These are phyloP conservation scores for Perkinsus olseni DNA, from an alignment of 169 alveolate species.

Conservation along the genomic window DNA sequence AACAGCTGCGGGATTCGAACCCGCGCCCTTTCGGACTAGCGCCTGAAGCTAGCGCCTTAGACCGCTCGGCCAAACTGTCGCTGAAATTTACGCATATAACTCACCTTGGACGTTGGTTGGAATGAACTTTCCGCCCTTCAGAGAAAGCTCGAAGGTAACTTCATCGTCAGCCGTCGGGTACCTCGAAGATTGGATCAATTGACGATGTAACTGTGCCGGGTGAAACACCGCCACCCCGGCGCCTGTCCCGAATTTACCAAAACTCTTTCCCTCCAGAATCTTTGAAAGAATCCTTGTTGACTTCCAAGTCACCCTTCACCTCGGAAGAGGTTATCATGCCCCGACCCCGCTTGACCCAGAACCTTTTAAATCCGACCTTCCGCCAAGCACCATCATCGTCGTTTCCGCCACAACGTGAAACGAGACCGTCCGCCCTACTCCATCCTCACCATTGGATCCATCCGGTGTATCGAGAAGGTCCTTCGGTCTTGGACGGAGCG, in stretches of 20 bases:
- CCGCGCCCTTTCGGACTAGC: conserved; percentile 2
- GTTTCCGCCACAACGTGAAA: too few relatives aligned
- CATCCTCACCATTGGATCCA: not conserved
- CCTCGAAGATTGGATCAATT: not conserved
- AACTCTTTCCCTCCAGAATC: not conserved
- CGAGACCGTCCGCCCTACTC: too few relatives aligned
- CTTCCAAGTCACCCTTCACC: not conserved
- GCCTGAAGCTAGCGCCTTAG: conserved; percentile 3
- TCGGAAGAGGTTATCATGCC: not conserved
- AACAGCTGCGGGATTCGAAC: not conserved
- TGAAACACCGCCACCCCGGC: not conserved
- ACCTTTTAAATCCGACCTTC: too few relatives aligned
- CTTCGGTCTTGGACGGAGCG: not conserved
- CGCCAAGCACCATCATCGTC: not conserved
- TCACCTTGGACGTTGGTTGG: not conserved
- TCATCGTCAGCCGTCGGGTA: not conserved
- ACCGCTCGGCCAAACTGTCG: conserved; percentile 3
- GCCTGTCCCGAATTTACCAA: not conserved
- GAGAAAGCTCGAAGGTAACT: not conserved
- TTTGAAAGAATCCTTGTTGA: not conserved
- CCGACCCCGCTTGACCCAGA: not conserved
- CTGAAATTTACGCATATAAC: not conserved
- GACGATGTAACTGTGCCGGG: too few relatives aligned
- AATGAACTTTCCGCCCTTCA: not conserved
- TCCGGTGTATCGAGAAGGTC: not conserved